Evolutionary conservation across 1,139 yeast species (phyloP).

Genomic region (Hemisphaericaspora xylanilytica): DNA sequence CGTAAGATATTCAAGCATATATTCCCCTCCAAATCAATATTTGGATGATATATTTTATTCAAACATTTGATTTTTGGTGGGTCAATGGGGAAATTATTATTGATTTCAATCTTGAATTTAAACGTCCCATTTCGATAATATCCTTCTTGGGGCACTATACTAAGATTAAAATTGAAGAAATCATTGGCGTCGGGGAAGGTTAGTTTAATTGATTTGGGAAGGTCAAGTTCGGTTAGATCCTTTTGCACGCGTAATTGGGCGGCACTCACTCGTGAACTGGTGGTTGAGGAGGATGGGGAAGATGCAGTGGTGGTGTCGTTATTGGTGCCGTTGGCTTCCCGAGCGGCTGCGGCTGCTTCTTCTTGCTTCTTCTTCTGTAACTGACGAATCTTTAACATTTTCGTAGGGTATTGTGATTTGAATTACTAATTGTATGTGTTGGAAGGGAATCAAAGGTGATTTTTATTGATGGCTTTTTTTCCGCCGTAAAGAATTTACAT

Average conservation of each 20-base stretch:
- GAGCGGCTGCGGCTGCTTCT: constrained; percentile 24
- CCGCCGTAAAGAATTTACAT: no score
- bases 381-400: constrained; percentile 54
- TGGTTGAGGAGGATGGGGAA: neutral
- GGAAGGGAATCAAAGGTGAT: no score
- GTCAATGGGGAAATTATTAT: constrained; percentile 81
- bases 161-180: constrained; percentile 59
- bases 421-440: neutral
- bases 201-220: constrained; percentile 63
- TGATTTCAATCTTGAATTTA: constrained; percentile 60
- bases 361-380: constrained; percentile 54
- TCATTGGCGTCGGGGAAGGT: constrained; percentile 55
- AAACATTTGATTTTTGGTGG: constrained; percentile 82
- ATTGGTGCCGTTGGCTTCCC: constrained; percentile 4
- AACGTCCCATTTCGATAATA: constrained; percentile 70
- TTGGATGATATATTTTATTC: constrained; percentile 85
- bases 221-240: constrained; percentile 66
- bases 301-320: neutral
- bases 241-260: constrained; percentile 57
- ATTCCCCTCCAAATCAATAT: constrained; percentile 86
- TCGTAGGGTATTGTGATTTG: neutral
- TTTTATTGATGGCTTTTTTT: no score
- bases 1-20: constrained; percentile 87
- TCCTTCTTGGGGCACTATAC: constrained; percentile 76
- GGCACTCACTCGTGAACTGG: constrained; percentile 34